Evolutionary conservation across 108 stramenopile genomes (phyloP).

Genomic region (Parietichytrium sp.): DNA sequence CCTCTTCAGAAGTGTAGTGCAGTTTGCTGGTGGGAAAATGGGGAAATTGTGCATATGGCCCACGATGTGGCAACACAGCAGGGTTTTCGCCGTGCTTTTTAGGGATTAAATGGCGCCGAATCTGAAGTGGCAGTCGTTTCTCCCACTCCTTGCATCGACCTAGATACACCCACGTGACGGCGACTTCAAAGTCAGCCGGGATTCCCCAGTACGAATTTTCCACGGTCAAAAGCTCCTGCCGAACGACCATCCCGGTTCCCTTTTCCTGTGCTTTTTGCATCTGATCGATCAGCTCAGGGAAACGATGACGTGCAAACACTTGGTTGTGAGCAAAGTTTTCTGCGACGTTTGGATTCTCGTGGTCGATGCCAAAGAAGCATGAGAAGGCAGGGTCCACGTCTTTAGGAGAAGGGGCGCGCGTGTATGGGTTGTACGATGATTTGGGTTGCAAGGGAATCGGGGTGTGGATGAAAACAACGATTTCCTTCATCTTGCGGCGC

Average conservation of each 20-base stretch:
- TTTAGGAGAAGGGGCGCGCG: background rate
- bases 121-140: background rate
- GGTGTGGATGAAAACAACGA: constrained; percentile 27
- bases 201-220: constrained; percentile 34
- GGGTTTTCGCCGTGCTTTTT: background rate
- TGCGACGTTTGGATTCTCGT: background rate
- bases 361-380: background rate
- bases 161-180: constrained; percentile 20
- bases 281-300: background rate
- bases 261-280: constrained; percentile 6
- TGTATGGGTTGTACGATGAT: background rate
- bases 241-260: constrained; percentile 1
- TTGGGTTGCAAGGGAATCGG: background rate
- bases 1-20: constrained; percentile 17
- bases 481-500: background rate
- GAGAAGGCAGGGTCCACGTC: constrained; percentile 9
- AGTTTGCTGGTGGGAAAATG: constrained; percentile 13
- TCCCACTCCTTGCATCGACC: background rate
- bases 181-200: background rate
- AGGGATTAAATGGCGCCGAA: background rate
- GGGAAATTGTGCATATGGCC: background rate
- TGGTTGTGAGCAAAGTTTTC: constrained; percentile 15
- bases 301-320: background rate
- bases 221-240: background rate
- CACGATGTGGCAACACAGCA: background rate